Percentiles rank a stretch among this genome's conserved stretches.
Conservation (phyloP, 2,329 filamentous ascomycete genomes). For the Colletotrichum eleusines region DNA sequence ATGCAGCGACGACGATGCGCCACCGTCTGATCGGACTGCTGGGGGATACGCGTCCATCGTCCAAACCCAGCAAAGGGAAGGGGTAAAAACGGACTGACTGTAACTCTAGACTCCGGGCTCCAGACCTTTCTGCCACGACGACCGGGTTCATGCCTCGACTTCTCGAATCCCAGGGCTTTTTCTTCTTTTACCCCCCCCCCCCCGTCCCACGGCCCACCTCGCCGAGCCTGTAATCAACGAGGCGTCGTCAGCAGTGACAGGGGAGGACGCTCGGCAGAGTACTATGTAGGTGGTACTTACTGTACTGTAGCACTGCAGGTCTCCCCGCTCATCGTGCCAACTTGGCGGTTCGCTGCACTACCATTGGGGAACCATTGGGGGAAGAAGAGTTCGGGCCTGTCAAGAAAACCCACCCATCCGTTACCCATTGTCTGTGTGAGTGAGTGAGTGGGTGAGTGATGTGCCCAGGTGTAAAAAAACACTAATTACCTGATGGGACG, state of each 20-base stretch:
- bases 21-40: neutral
- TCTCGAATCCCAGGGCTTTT: conserved; percentile 28
- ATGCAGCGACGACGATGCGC: neutral
- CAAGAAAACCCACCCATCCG: neutral
- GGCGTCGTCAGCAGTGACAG: conserved; percentile 39
- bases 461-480: too few species aligned
- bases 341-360: conserved; percentile 34
- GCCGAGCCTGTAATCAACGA: conserved; percentile 41
- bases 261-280: conserved; percentile 23
- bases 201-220: conserved; percentile 33
- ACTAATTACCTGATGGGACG: neutral
- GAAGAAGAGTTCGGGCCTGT: neutral
- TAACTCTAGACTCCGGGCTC: too few species aligned
- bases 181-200: neutral
- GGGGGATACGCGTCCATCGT: too few species aligned
- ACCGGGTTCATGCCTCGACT: conserved; percentile 2
- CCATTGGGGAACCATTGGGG: neutral
- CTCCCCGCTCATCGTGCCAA: conserved; percentile 36
- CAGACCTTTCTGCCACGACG: neutral
- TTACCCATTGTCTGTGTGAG: neutral
- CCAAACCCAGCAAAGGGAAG: too few species aligned
- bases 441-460: too few species aligned
- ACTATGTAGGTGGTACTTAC: too few species aligned
- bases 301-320: conserved; percentile 26
- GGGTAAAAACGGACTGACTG: too few species aligned